These are phyloP conservation scores for Trichosanthes truncata DNA, from an alignment of 306 rosid species.

Conservation along the genomic window DNA sequence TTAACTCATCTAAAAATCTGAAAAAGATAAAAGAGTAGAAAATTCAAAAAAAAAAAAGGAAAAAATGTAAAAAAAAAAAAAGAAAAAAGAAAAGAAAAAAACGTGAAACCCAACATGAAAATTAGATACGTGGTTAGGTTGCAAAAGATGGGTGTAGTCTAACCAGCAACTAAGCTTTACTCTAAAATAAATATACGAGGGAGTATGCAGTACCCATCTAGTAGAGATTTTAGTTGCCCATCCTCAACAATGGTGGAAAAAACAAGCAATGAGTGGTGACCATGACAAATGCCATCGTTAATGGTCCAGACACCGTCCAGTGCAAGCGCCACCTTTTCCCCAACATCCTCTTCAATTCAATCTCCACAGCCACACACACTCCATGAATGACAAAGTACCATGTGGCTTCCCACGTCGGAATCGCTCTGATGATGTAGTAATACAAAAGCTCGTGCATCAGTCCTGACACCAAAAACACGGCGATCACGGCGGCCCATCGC, in stretches of 20 bases:
- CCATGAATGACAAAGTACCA: slow-evolving; percentile 24
- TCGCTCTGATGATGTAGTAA: slow-evolving; percentile 12
- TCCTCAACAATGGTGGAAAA: slow-evolving; percentile 15
- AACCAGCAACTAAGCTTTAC: too few species aligned
- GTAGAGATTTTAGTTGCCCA: too few species aligned
- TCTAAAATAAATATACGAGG: too few species aligned
- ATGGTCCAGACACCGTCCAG: neutral
- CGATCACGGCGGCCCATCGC: slow-evolving; percentile 2
- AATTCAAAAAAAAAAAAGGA: too few species aligned
- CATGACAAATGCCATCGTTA: slow-evolving; percentile 13
- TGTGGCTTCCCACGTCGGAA: slow-evolving; percentile 25
- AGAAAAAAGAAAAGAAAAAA: too few species aligned
- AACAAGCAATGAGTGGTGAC: slow-evolving; percentile 20
- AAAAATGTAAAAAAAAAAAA: too few species aligned
- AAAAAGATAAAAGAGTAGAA: too few species aligned
- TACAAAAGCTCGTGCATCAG: slow-evolving; percentile 22
- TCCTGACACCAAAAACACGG: slow-evolving; percentile 20
- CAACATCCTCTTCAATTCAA: slow-evolving; percentile 5
- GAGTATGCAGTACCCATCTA: too few species aligned
- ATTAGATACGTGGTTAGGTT: too few species aligned
- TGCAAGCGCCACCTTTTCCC: neutral
- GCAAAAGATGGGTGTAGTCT: too few species aligned
- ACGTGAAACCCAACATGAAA: too few species aligned
- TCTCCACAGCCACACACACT: slow-evolving; percentile 17
- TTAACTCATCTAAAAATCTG: too few species aligned